Evolutionary conservation across 2,329 filamentous ascomycete species (phyloP), one percentile per base, ranked within the genome.

Genomic region (Cladosporium sp.): DNA sequence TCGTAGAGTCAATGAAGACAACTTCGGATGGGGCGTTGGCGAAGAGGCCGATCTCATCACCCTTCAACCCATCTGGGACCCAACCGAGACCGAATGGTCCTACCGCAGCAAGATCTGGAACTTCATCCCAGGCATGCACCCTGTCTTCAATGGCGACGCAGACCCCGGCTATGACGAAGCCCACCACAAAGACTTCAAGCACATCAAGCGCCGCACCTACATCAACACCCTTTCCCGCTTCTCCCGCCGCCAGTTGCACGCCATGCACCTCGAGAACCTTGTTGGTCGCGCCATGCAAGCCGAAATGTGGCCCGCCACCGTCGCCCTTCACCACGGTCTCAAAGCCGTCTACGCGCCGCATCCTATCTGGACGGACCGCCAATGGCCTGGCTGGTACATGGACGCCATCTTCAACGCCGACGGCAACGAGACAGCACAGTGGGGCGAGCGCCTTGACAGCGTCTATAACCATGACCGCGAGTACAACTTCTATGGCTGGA

Each of bases 311-410:
- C 92, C 93, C 0, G 90, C 90, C 0, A 95, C 91, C 0, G 88
- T 92, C 1, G 92, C 93, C 1, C 84, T 98, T 11, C 93, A 97
- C 67, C 93, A 97, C 76, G 94, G 94, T 12, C 89, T 92, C 80
- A 98, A 97, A 81, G 93, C 92, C 44, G 93, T 97, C 15, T 96
- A 90, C 71, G 92, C 89, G 2, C 94, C 94, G 1, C 94, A 98
- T 74, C 92, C 93, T 1, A 85, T 96, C 65, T 98, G 90, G 76
- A 87, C 94, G 18, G 93, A 97, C 78, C 89, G 93, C 65, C 86
- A 88, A 72, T 98, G 94, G 94, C 93, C 93, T 0, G 85, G 86
- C 2, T 85, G 87, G 62, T 93, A 93, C 74, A 86, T 95, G 68
- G 90, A 92, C 41, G 85, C 86, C 41, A 88, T 92, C 1, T 91